A percentile compares a stretch with the other conserved stretches of the same genome.
Conservation (phyloP, 805 yeast genomes). For the Starmerella apicola region DNA sequence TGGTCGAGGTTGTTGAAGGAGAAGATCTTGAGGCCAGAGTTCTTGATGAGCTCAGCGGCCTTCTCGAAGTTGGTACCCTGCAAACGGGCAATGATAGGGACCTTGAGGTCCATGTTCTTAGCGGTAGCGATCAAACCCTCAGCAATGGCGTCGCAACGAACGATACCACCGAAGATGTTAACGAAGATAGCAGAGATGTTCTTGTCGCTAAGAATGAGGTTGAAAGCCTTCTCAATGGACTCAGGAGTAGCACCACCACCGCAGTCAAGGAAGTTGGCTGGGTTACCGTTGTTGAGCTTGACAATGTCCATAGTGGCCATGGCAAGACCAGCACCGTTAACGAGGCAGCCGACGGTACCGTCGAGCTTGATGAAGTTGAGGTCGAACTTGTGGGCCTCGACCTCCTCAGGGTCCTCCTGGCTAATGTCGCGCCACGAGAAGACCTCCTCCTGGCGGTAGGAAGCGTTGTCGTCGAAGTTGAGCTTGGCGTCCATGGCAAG, state of each 20-base stretch:
- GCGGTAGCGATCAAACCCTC: constrained; percentile 93
- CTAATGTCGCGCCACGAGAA: constrained; percentile 93
- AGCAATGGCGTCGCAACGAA: constrained; percentile 98
- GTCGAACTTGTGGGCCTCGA: constrained; percentile 77
- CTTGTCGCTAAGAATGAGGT: constrained; percentile 77
- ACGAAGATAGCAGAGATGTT: constrained; percentile 91
- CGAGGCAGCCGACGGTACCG: constrained; percentile 97
- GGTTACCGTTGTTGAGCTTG: constrained; percentile 95
- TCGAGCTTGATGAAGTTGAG: constrained; percentile 94
- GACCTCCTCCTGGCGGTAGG: constrained; percentile 87
- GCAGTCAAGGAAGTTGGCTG: constrained; percentile 98
- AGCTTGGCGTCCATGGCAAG: constrained; percentile 99
- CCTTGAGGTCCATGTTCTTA: constrained; percentile 74
- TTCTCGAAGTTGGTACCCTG: constrained; percentile 93
- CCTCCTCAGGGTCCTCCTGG: constrained; percentile 97
- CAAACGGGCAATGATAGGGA: constrained; percentile 95
- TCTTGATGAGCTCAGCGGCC: constrained; percentile 73
- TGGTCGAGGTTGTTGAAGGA: constrained; percentile 87
- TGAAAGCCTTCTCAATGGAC: constrained; percentile 94
- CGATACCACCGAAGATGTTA: constrained; percentile 98
- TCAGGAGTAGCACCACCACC: constrained; percentile 99
- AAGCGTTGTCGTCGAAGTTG: constrained; percentile 94
- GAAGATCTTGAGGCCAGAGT: constrained; percentile 86
- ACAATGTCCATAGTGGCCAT: constrained; percentile 99
- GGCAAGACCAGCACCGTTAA: constrained; percentile 99